Evolutionary conservation across 2,329 filamentous ascomycete genomes (phyloP).

Genomic region (Alternaria solani): DNA sequence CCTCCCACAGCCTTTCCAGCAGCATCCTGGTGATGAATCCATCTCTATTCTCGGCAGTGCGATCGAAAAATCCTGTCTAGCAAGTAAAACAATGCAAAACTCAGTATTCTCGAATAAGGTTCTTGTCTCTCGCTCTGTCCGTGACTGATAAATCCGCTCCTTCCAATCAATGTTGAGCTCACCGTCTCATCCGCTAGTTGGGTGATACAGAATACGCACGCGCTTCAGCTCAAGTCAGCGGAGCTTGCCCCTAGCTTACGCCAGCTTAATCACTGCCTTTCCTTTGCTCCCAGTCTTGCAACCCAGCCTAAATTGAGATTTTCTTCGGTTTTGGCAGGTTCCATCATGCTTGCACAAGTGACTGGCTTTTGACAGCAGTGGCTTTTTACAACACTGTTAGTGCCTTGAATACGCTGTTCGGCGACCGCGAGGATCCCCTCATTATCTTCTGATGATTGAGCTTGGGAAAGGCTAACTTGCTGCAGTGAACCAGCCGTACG

Average conservation of each 20-base stretch:
- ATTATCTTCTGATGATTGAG: neutral
- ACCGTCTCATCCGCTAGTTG: conserved; percentile 5
- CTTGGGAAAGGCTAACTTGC: neutral
- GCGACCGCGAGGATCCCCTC: neutral
- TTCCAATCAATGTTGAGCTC: neutral
- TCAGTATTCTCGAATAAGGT: neutral
- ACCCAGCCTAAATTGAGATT: neutral
- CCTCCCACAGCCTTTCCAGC: neutral
- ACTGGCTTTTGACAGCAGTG: neutral
- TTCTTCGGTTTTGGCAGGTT: neutral
- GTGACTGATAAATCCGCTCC: neutral
- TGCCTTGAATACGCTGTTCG: neutral
- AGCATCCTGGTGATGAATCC: conserved; percentile 10
- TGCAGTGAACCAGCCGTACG: neutral
- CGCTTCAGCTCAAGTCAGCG: conserved; percentile 4
- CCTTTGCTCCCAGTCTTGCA: neutral
- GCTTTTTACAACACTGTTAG: neutral
- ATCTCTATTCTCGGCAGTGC: neutral
- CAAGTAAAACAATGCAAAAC: conserved; percentile 10
- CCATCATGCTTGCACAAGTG: neutral
- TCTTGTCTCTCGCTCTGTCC: neutral
- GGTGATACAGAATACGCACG: conserved; percentile 7
- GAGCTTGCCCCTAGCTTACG: neutral
- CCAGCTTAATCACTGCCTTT: neutral
- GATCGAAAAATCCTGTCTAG: neutral